These are phyloP conservation scores for Trifolium fragiferum DNA, from an alignment of 306 rosid species.

Conservation along the genomic window DNA sequence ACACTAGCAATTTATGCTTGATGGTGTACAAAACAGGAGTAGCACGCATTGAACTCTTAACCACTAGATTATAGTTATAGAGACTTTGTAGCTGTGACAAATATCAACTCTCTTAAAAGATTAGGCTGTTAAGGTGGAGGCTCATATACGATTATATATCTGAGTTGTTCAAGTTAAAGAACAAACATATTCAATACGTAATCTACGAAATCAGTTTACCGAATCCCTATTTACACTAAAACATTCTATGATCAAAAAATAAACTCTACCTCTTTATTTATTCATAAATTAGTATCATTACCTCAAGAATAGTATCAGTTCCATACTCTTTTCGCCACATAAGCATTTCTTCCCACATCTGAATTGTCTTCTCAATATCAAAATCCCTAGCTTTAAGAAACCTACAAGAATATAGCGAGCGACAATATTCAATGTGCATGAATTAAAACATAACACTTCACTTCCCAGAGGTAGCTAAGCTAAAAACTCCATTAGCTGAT, in stretches of 20 bases:
- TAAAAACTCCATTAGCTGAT: not conserved
- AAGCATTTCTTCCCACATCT: conserved; percentile 98
- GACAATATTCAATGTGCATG: not conserved
- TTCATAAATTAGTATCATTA: conserved; percentile 45
- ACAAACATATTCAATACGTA: conserved; percentile 4
- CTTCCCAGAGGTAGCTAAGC: not conserved
- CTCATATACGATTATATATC: not conserved
- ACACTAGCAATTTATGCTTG: conserved; percentile 8
- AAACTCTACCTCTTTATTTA: not conserved
- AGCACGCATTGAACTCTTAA: conserved; percentile 1
- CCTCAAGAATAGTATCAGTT: conserved; percentile 91
- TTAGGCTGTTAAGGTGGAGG: not conserved
- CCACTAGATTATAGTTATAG: not conserved
- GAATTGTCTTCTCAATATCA: conserved; percentile 74
- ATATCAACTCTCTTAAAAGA: not conserved
- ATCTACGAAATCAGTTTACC: not conserved
- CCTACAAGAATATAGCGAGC: conserved; percentile 48
- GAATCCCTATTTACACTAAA: conserved; percentile 2
- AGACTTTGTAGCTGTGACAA: not conserved
- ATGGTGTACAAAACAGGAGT: conserved; percentile 13
- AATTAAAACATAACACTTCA: not conserved
- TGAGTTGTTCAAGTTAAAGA: conserved; percentile 7
- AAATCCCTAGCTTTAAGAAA: conserved; percentile 93
- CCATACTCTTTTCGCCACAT: conserved; percentile 91
- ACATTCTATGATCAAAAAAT: not conserved